Conservation (phyloP, 305 asterid species). For the Rubia peregrina region DNA sequence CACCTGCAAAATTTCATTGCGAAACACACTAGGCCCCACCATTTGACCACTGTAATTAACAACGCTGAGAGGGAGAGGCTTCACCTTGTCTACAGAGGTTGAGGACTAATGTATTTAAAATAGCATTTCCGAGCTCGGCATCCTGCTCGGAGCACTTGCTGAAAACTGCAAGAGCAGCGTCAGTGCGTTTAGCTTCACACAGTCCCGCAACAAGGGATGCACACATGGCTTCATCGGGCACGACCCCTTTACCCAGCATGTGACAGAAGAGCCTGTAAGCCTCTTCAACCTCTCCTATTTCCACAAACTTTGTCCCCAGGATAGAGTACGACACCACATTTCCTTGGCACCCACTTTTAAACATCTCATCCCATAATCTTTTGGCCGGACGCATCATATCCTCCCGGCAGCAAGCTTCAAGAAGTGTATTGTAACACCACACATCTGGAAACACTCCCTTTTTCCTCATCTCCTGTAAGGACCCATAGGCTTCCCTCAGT, state of each 20-base stretch:
- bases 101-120: slow-evolving; percentile 38
- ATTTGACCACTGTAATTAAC: too few species aligned
- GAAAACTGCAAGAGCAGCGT: slow-evolving; percentile 46
- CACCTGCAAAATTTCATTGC: slow-evolving; percentile 50
- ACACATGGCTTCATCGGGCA: slow-evolving; percentile 44
- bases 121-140: slow-evolving; percentile 29
- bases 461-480: slow-evolving; percentile 80
- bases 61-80: not conserved
- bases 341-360: slow-evolving; percentile 65
- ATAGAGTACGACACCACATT: slow-evolving; percentile 52
- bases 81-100: slow-evolving; percentile 62
- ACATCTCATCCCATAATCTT: slow-evolving; percentile 95
- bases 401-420: slow-evolving; percentile 79
- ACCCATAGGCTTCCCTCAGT: slow-evolving; percentile 61
- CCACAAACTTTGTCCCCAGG: slow-evolving; percentile 46
- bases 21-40: too few species aligned
- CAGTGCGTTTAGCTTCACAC: slow-evolving; percentile 43
- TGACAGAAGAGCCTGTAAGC: slow-evolving; percentile 58
- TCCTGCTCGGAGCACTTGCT: slow-evolving; percentile 47
- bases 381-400: slow-evolving; percentile 81
- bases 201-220: slow-evolving; percentile 55
- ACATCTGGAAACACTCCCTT: slow-evolving; percentile 55
- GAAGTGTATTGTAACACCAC: slow-evolving; percentile 59
- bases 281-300: slow-evolving; percentile 57
- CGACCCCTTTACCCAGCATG: slow-evolving; percentile 57